Base-by-base conservation (phyloP, 2,329 filamentous ascomycete species). In the Didymellaceae sp. region DNA sequence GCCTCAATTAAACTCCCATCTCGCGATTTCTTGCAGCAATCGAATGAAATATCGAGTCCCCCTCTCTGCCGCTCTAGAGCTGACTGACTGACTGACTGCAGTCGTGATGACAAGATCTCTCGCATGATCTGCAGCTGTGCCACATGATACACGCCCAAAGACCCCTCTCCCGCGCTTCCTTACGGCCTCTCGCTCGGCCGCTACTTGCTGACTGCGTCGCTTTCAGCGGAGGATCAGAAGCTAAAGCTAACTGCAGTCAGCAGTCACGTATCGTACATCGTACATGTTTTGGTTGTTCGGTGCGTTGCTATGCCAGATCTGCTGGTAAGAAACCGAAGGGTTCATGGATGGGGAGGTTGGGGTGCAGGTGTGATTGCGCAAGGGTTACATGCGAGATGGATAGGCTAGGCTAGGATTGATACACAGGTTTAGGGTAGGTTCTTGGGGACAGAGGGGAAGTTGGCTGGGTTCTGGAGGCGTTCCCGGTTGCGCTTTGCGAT, bases 391-490 rank as follows among this genome's bases (percentile, higher is more conserved):
- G n/a, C n/a, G n/a, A n/a, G n/a, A n/a, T n/a, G n/a, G n/a, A n/a
- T n/a, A n/a, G n/a, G n/a, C n/a, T n/a, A n/a, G n/a, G n/a, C n/a
- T n/a, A n/a, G n/a, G n/a, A n/a, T n/a, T n/a, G n/a, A n/a, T n/a
- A n/a, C n/a, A n/a, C n/a, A 28, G 26, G 26, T 5, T 28, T 53
- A 70, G 25, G 69, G 74, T 41, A 73, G 65, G 31, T 82, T 82
- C 42, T 84, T 88, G 2, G 93, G 93, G 1, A 94, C 91, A 32
- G 89, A 88, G 1, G 94, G 94, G 66, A 97, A 97, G 52, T 88
- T 84, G 20, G 81, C 83, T 1, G 91, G 89, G 66, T 91, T 88
- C 56, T 84, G 87, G 53, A 96, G 73, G 34, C 91, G 84, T 71
- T 97, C 90, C 33, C 87, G 85, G 66, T 93, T 94, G 43, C 89